Evolutionary conservation across 805 yeast species (phyloP).

Genomic region (Metschnikowia cubensis): DNA sequence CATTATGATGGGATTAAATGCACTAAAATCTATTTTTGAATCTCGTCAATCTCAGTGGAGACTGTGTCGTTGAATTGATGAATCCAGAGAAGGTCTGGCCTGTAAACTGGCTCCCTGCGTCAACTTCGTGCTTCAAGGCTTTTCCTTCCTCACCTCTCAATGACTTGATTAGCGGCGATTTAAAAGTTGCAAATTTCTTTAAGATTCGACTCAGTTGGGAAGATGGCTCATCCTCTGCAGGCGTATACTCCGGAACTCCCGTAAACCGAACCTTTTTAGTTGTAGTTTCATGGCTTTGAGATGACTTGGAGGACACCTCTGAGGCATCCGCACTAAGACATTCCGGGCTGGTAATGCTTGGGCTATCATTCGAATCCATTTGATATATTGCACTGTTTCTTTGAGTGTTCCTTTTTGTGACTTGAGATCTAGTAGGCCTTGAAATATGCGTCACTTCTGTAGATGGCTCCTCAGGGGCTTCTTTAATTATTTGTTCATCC

Average conservation of each 20-base stretch:
- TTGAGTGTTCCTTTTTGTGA: conserved; percentile 17
- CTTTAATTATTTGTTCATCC: neutral
- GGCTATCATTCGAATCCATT: conserved; percentile 2
- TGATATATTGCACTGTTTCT: conserved; percentile 26
- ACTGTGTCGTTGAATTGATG: conserved; percentile 1
- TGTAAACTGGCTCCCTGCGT: neutral
- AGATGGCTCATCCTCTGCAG: conserved; percentile 55
- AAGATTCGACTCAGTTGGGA: conserved; percentile 33
- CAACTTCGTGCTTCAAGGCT: conserved; percentile 31
- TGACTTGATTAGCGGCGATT: conserved; percentile 8
- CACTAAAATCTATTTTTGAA: conserved; percentile 12
- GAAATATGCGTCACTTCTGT: neutral
- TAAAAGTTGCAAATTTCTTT: conserved; percentile 38
- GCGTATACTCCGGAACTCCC: conserved; percentile 50
- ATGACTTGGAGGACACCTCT: conserved; percentile 12
- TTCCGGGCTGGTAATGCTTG: neutral
- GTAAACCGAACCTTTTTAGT: conserved; percentile 47
- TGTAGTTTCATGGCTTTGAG: conserved; percentile 7
- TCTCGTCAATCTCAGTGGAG: conserved; percentile 11
- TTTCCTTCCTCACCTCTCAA: conserved; percentile 27
- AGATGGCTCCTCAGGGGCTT: neutral
- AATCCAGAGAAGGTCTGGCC: neutral
- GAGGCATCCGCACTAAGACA: neutral
- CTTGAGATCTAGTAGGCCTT: conserved; percentile 15
- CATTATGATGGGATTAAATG: neutral